Conservation (phyloP, 2,329 filamentous ascomycete species). For the Botrytis elliptica region DNA sequence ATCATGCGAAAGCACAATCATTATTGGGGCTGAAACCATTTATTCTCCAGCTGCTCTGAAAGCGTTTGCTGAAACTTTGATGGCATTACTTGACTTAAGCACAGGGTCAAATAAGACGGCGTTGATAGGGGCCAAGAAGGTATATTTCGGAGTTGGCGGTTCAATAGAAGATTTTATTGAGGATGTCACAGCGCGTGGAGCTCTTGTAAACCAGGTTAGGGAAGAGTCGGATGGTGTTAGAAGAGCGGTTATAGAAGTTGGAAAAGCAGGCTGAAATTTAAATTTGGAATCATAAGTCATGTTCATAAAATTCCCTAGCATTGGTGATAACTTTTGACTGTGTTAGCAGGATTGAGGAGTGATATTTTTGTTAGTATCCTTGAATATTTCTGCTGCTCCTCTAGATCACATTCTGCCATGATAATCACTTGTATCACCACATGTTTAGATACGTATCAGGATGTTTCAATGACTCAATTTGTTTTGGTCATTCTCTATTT, state of each 20-base stretch:
- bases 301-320: neutral
- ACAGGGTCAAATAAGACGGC: constrained; percentile 45
- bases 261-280: constrained; percentile 13
- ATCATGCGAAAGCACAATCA: constrained; percentile 43
- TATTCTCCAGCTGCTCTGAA: constrained; percentile 72
- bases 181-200: constrained; percentile 50
- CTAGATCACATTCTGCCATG: neutral
- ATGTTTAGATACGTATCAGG: too few relatives aligned
- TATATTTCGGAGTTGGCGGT: constrained; percentile 84
- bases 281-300: neutral
- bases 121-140: constrained; percentile 71
- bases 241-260: constrained; percentile 54
- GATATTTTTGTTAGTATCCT: neutral
- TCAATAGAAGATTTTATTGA: constrained; percentile 73
- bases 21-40: constrained; percentile 79
- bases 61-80: constrained; percentile 66
- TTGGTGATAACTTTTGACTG: neutral
- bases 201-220: constrained; percentile 49
- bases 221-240: constrained; percentile 62
- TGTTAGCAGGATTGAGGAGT: neutral
- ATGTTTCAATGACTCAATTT: too few relatives aligned
- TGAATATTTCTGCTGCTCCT: neutral
- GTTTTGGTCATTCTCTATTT: neutral
- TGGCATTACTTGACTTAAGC: constrained; percentile 53
- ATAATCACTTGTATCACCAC: neutral